Evolutionary conservation across 768 basidiomycete species (phyloP).

Genomic region (Leccinum longicurvipes): DNA sequence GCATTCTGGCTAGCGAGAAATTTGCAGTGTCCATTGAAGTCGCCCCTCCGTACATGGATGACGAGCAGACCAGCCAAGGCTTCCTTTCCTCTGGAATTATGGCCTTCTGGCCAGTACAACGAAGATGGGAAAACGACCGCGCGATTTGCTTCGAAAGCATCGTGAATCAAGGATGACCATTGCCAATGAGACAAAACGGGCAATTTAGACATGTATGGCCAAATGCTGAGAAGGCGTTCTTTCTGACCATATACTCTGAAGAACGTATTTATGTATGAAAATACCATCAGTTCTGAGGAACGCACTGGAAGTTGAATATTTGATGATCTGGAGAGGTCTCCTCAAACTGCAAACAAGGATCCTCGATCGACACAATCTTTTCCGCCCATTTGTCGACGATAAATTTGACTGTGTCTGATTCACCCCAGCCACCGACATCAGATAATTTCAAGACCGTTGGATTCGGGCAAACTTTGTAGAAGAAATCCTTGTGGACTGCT

Average conservation of each 20-base stretch:
- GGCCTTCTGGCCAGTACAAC: slow-evolving; percentile 3
- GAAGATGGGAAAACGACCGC: slow-evolving; percentile 17
- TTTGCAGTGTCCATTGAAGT: slow-evolving; percentile 43
- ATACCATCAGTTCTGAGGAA: not conserved
- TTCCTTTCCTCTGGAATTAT: slow-evolving; percentile 5
- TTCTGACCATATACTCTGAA: slow-evolving; percentile 31
- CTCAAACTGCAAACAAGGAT: slow-evolving; percentile 38
- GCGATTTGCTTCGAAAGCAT: slow-evolving; percentile 24
- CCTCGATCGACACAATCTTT: slow-evolving; percentile 31
- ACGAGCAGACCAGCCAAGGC: slow-evolving; percentile 39
- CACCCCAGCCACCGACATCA: slow-evolving; percentile 19
- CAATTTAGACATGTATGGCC: slow-evolving; percentile 30
- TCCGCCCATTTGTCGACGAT: slow-evolving; percentile 37
- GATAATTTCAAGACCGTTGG: slow-evolving; percentile 31
- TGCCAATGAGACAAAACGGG: slow-evolving; percentile 34
- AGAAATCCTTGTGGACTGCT: slow-evolving; percentile 37
- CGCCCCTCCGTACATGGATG: slow-evolving; percentile 50
- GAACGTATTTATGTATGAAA: not conserved
- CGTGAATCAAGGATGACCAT: slow-evolving; percentile 34
- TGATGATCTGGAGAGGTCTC: slow-evolving; percentile 16
- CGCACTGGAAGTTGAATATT: slow-evolving; percentile 18
- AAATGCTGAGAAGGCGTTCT: slow-evolving; percentile 31
- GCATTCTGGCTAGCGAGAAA: no score
- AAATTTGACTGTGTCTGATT: slow-evolving; percentile 23
- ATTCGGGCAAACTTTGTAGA: slow-evolving; percentile 35